Conservation (phyloP, 1,284 basidiomycete species). For the Phaffia rhodozyma region DNA sequence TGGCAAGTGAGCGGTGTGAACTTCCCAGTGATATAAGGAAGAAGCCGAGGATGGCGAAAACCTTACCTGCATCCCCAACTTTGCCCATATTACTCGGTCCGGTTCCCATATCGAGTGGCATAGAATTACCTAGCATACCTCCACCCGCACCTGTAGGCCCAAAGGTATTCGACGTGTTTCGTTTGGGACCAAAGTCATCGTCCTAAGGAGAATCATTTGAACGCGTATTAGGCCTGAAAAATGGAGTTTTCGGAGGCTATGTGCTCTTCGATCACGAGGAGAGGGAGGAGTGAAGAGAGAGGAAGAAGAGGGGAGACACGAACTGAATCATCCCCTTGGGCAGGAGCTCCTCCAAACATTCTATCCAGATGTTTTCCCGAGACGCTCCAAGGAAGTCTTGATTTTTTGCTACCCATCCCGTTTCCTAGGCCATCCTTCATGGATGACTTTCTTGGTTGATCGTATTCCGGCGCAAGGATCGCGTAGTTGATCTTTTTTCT, state of each 20-base stretch:
- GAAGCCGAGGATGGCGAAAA: conserved; percentile 19
- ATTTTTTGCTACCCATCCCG: conserved; percentile 11
- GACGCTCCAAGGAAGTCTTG: conserved; percentile 18
- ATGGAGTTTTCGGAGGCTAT: conserved; percentile 1
- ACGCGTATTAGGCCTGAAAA: not conserved
- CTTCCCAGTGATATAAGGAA: conserved; percentile 13
- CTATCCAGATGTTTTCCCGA: conserved; percentile 26
- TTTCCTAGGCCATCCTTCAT: conserved; percentile 14
- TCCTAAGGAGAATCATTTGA: not conserved
- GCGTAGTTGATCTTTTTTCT: conserved; percentile 33
- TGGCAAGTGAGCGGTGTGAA: not conserved
- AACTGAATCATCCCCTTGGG: conserved; percentile 19
- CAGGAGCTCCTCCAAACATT: conserved; percentile 24
- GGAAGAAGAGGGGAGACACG: too few relatives aligned
- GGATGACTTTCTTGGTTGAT: not conserved
- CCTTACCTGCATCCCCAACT: conserved; percentile 57
- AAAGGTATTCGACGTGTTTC: not conserved
- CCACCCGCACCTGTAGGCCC: conserved; percentile 9
- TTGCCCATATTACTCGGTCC: conserved; percentile 58
- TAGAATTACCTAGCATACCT: conserved; percentile 43
- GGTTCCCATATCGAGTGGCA: conserved; percentile 49
- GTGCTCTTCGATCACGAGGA: conserved; percentile 3
- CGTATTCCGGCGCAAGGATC: conserved; percentile 27
- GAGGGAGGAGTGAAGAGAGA: conserved; percentile 23
- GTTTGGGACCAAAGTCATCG: not conserved